phyloP scores from a whole-genome alignment of 495 filamentous ascomycete genomes.

The Penicillium maclennaniae region DNA sequence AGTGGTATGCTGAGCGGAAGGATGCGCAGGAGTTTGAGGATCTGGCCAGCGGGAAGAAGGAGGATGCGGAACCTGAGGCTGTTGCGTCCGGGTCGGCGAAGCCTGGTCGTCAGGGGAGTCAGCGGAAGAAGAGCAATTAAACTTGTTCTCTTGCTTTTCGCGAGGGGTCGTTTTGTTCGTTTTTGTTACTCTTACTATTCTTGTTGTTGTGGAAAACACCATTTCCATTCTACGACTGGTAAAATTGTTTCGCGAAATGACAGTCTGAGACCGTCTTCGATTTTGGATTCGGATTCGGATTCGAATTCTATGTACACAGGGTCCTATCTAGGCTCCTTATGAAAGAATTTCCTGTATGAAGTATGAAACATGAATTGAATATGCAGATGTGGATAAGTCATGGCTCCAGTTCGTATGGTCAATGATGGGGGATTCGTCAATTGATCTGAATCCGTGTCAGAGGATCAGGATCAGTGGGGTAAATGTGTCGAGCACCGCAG shows the following conservation, averaged over 20 bases:
- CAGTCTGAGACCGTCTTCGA: constrained; percentile 1
- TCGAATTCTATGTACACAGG: constrained; percentile 23
- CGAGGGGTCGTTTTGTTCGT: too few species aligned
- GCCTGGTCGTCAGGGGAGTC: constrained; percentile 19
- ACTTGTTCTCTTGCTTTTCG: not conserved
- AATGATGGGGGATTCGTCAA: constrained; percentile 3
- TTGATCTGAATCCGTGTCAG: too few species aligned
- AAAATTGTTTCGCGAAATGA: not conserved
- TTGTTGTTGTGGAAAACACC: not conserved
- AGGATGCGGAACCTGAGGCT: constrained; percentile 30
- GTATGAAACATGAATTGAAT: constrained; percentile 14
- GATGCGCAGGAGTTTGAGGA: constrained; percentile 74
- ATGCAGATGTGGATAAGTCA: not conserved
- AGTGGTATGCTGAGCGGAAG: constrained; percentile 98
- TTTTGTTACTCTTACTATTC: not conserved
- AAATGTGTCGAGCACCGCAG: constrained; percentile 22
- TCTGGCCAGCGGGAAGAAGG: constrained; percentile 49
- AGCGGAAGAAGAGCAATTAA: constrained; percentile 26
- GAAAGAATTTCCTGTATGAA: constrained; percentile 11
- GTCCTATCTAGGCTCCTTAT: constrained; percentile 7
- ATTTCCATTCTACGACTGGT: not conserved
- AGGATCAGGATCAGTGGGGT: not conserved
- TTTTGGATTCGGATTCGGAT: constrained; percentile 6
- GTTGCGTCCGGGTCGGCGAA: constrained; percentile 12
- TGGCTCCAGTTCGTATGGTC: not conserved